These are phyloP conservation scores for Schizochytrium sp. DNA, from an alignment of 108 stramenopile genomes.

Conservation along the genomic window DNA sequence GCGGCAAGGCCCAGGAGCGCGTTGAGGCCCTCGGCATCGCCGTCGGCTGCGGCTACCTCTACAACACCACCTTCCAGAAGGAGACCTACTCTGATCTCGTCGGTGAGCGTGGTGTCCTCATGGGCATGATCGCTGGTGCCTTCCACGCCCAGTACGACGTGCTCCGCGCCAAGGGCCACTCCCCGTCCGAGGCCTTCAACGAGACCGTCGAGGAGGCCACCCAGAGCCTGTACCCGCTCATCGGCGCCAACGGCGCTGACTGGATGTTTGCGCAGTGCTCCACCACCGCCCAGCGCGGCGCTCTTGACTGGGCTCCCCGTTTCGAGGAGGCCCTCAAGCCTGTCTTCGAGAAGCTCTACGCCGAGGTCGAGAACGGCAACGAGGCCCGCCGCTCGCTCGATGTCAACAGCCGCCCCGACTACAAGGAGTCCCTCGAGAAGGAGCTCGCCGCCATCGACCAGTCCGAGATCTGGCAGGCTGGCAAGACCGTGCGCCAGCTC, in stretches of 20 bases:
- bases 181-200: conserved; percentile 10
- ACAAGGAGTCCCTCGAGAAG: conserved; percentile 17
- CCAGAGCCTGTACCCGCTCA: conserved; percentile 17
- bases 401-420: background rate
- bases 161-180: conserved; percentile 17
- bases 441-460: background rate
- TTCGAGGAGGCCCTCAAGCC: conserved; percentile 18
- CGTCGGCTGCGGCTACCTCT: conserved; percentile 16
- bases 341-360: conserved; percentile 15
- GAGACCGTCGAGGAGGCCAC: conserved; percentile 21
- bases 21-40: background rate
- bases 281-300: conserved; percentile 17
- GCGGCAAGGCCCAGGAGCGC: conserved; percentile 16
- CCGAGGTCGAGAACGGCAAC: conserved; percentile 22
- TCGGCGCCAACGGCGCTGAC: conserved; percentile 11
- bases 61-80: conserved; percentile 20
- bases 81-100: conserved; percentile 13
- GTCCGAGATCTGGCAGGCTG: conserved; percentile 3
- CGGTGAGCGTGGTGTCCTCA: conserved; percentile 18
- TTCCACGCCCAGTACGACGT: conserved; percentile 20
- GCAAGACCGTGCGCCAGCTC: conserved; percentile 8
- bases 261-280: conserved; percentile 10
- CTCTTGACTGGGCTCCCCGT: background rate
- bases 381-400: conserved; percentile 6
- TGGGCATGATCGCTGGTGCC: conserved; percentile 17